Conservation (phyloP, 768 basidiomycete species). For the Termitomyces sp. region DNA sequence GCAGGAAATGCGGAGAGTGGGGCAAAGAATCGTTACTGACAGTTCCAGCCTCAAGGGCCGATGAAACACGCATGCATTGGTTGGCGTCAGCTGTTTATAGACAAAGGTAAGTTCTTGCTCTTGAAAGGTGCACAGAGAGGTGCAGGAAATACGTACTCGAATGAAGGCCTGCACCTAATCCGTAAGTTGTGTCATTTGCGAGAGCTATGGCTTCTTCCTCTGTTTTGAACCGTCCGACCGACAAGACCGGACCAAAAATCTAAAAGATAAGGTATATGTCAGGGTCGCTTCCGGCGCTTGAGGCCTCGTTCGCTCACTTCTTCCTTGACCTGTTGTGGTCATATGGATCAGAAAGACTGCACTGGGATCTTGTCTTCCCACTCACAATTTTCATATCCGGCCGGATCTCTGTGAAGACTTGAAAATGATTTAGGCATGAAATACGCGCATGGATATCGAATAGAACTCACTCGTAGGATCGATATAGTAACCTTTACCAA, state of each 20-base stretch:
- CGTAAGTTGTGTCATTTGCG: conserved; percentile 89
- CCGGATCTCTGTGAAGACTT: conserved; percentile 81
- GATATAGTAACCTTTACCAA: conserved; percentile 81
- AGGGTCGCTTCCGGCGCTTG: not conserved
- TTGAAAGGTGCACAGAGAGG: not conserved
- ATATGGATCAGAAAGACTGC: not conserved
- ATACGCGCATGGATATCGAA: not conserved
- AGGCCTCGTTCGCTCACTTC: conserved; percentile 43
- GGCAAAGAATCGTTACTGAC: conserved; percentile 40
- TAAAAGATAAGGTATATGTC: conserved; percentile 26
- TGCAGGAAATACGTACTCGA: conserved; percentile 53
- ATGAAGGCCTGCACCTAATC: conserved; percentile 89
- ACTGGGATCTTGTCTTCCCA: conserved; percentile 7
- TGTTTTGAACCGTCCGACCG: conserved; percentile 77
- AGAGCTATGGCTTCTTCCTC: conserved; percentile 84
- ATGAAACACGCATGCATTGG: conserved; percentile 88
- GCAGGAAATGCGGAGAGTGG: not conserved
- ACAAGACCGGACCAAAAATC: conserved; percentile 95
- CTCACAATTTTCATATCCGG: conserved; percentile 85
- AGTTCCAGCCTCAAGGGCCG: conserved; percentile 85
- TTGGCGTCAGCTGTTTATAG: conserved; percentile 62
- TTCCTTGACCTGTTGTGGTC: conserved; percentile 56
- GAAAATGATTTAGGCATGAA: not conserved
- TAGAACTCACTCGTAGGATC: conserved; percentile 77
- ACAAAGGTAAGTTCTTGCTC: conserved; percentile 11